Percentiles rank a stretch among this genome's conserved stretches.
These are phyloP conservation scores for Striga hermonthica DNA, from an alignment of 305 asterid species.

Conservation along the genomic window DNA sequence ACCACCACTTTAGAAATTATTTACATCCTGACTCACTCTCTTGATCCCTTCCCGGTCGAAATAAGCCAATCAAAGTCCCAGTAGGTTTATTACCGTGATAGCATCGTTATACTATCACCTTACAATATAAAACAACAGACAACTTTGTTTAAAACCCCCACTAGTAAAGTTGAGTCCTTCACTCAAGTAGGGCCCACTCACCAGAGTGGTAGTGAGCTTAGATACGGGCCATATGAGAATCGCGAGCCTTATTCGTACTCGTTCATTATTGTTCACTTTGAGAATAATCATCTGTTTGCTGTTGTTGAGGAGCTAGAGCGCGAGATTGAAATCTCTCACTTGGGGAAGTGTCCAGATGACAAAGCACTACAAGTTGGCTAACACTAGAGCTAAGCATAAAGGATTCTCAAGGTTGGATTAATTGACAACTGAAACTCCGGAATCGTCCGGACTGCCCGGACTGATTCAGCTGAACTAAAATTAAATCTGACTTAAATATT, in stretches of 20 bases:
- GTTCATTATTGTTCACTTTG: conserved; percentile 70
- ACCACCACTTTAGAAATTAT: conserved; percentile 61
- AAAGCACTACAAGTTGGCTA: conserved; percentile 71
- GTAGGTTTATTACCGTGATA: conserved; percentile 86
- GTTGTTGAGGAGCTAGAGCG: conserved; percentile 98
- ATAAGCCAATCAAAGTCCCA: conserved; percentile 89
- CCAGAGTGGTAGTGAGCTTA: conserved; percentile 65
- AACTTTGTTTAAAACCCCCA: conserved; percentile 69
- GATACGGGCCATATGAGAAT: conserved; percentile 80
- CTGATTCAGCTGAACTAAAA: no score
- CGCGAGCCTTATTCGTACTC: conserved; percentile 58
- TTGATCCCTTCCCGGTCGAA: conserved; percentile 87
- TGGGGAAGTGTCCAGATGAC: conserved; percentile 96
- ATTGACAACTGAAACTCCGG: no score
- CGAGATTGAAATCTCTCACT: conserved; percentile 90
- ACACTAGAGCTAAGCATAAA: conserved; percentile 90
- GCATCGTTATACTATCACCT: conserved; percentile 79
- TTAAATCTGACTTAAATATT: no score
- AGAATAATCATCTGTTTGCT: conserved; percentile 85
- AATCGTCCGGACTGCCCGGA: no score
- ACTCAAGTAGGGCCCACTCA: conserved; percentile 72
- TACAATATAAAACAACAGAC: conserved; percentile 72
- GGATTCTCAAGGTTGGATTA: conserved; percentile 84
- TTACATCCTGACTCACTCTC: conserved; percentile 72
- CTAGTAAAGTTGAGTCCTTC: conserved; percentile 78